Conservation (phyloP, 2,329 filamentous ascomycete species). For the Aureobasidium sp. region DNA sequence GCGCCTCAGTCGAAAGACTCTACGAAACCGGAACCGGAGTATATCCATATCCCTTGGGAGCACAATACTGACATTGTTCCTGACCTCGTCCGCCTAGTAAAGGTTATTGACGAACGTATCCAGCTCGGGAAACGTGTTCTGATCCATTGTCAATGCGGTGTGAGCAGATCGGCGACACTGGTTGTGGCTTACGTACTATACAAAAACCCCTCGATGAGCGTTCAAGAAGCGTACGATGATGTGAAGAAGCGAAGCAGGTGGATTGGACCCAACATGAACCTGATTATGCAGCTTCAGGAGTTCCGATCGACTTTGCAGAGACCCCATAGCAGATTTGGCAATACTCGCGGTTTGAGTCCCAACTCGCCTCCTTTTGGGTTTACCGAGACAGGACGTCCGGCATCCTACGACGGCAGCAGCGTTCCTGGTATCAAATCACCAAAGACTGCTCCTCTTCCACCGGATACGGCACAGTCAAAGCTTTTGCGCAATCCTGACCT, state of each 20-base stretch:
- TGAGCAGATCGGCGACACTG: constrained; percentile 75
- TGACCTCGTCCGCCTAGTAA: constrained; percentile 68
- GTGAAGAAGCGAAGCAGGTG: constrained; percentile 76
- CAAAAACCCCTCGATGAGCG: constrained; percentile 66
- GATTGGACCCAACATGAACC: constrained; percentile 88
- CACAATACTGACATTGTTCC: constrained; percentile 80
- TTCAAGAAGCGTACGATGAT: constrained; percentile 76
- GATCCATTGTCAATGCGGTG: constrained; percentile 79
- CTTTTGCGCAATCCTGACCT: constrained; percentile 19
- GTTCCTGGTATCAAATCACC: constrained; percentile 30
- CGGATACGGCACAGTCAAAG: constrained; percentile 19
- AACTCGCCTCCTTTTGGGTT: constrained; percentile 29
- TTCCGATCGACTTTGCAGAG: constrained; percentile 49
- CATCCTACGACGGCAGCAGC: neutral
- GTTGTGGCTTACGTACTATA: constrained; percentile 83
- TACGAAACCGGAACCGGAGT: constrained; percentile 59
- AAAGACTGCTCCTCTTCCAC: constrained; percentile 54
- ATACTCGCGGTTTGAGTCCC: constrained; percentile 28
- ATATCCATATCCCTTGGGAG: constrained; percentile 82
- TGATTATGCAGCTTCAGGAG: constrained; percentile 83
- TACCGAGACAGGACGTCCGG: constrained; percentile 25
- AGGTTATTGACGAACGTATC: constrained; percentile 66
- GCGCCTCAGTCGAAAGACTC: constrained; percentile 23
- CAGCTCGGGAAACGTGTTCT: constrained; percentile 70
- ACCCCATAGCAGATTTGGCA: constrained; percentile 22